Evolutionary conservation across 306 rosid genomes (phyloP), one percentile per base, ranked within the genome.

Genomic region (Medicago ruthenica): DNA sequence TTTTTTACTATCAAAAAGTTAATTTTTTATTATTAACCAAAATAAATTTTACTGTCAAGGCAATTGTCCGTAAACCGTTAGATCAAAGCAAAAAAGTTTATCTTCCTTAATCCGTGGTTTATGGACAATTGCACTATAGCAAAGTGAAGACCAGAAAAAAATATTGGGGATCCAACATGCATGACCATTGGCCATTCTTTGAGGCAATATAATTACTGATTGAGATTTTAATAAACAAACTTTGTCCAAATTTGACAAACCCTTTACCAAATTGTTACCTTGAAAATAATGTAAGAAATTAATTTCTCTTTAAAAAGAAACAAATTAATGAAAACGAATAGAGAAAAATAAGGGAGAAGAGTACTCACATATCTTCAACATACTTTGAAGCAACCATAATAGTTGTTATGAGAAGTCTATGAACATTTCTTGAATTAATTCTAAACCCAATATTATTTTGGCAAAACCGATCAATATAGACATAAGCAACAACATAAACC

Each of bases 331-430:
- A 31, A 12, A 61, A 2, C 13, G 16, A 20, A 57, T 24, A 41
- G 47, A n/a, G 4, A 70, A 40, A 12, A 60, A 70, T 24, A 27
- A 36, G 20, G 17, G 12, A 47, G 45, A 15, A 36, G 71, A 63
- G n/a, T 9, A 84, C 97, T 89, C 50, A 94, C 98, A 88, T 89
- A 86, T 94, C 98, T 70, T 94, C 98, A 2, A 88, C 94, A 67
- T 90, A 94, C 66, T 94, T 94, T 12, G 97, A 94, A 79, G 98
- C 98, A 68, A 94, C 92, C 98, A 94, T 91, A 18, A 94, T 90
- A 37, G 97, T 91, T 13, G 97, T 91, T 31, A 91, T 82, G 73
- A 94, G 97, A 62, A 94, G 91, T 73, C 97, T 87, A 54, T 94
- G 96, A 1, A 91, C 98, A 86, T 94, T 94, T 50, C 83, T 81